A percentile compares a stretch with the other conserved stretches of the same genome.
phyloP scores from a whole-genome alignment of 2,329 filamentous ascomycete genomes.

The Fusarium mexicanum region DNA sequence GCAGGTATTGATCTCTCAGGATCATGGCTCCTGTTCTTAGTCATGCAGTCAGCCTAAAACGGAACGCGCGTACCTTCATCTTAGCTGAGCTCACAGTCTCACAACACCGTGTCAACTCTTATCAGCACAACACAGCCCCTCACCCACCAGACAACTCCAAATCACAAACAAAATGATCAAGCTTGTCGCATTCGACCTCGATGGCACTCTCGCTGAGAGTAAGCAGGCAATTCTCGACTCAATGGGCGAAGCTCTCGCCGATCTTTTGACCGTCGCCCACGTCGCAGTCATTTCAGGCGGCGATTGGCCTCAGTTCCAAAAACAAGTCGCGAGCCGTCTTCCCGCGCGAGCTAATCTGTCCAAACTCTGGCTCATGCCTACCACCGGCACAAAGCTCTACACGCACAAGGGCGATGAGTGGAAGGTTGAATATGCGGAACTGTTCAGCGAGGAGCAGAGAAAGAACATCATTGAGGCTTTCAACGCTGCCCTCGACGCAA shows the following conservation, averaged over 20 bases:
- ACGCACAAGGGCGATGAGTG: constrained; percentile 6
- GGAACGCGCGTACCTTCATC: not conserved
- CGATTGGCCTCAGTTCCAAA: constrained; percentile 16
- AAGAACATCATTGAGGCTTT: constrained; percentile 14
- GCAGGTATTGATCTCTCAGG: not conserved
- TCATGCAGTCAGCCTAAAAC: not conserved
- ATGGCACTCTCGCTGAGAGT: constrained; percentile 20
- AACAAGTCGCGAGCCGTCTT: constrained; percentile 17
- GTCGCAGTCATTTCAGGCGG: constrained; percentile 19
- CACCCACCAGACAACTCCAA: not conserved
- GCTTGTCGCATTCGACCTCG: constrained; percentile 18
- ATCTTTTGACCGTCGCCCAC: constrained; percentile 11
- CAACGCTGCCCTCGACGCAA: constrained; percentile 9
- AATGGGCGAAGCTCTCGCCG: constrained; percentile 10
- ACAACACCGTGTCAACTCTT: not conserved
- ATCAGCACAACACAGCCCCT: not conserved
- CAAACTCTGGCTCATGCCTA: constrained; percentile 21
- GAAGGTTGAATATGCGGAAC: constrained; percentile 14
- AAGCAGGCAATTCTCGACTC: constrained; percentile 19
- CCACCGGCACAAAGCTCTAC: constrained; percentile 12
- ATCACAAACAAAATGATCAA: not conserved
- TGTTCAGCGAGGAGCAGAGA: constrained; percentile 16
- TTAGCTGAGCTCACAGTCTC: not conserved
- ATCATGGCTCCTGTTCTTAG: not conserved
- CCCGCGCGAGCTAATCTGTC: constrained; percentile 3